Evolutionary conservation across 192 early-diverging fungal genomes (phyloP).

Genomic region (Helicostylum pulchrum): DNA sequence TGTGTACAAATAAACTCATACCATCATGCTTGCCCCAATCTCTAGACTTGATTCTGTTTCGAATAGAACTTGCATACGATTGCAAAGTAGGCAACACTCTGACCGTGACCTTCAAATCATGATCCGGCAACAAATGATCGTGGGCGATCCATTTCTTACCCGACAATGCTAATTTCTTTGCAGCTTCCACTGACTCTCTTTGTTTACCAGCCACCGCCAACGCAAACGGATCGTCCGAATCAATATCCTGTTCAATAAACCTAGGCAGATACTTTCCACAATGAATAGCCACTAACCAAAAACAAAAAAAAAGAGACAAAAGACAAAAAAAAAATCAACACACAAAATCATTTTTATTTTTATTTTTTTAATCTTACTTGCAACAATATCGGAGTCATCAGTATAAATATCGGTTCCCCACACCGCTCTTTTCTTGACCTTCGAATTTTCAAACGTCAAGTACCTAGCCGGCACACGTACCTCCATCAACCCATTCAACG

Average conservation of each 20-base stretch:
- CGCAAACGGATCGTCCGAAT: slow-evolving; percentile 26
- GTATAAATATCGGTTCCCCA: slow-evolving; percentile 88
- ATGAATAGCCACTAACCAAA: slow-evolving; percentile 42
- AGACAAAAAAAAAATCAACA: background rate
- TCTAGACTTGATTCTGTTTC: slow-evolving; percentile 52
- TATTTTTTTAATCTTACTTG: slow-evolving; percentile 49
- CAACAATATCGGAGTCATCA: slow-evolving; percentile 82
- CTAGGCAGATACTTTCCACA: slow-evolving; percentile 53
- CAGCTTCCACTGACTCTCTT: background rate
- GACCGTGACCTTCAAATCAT: slow-evolving; percentile 67
- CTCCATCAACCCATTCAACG: slow-evolving; percentile 57
- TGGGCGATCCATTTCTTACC: background rate
- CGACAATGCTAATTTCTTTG: background rate
- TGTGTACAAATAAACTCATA: slow-evolving; percentile 64
- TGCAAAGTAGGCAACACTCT: slow-evolving; percentile 68
- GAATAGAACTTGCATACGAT: slow-evolving; percentile 64
- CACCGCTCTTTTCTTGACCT: slow-evolving; percentile 58
- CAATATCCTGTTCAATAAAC: slow-evolving; percentile 33
- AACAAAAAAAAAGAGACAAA: background rate
- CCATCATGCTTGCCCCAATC: slow-evolving; percentile 79
- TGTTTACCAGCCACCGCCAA: slow-evolving; percentile 32
- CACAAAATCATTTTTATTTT: background rate
- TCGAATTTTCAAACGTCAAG: slow-evolving; percentile 61
- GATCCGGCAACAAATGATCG: slow-evolving; percentile 35
- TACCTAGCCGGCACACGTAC: slow-evolving; percentile 63